Conservation (phyloP, 306 rosid genomes). For the Cercis canadensis region DNA sequence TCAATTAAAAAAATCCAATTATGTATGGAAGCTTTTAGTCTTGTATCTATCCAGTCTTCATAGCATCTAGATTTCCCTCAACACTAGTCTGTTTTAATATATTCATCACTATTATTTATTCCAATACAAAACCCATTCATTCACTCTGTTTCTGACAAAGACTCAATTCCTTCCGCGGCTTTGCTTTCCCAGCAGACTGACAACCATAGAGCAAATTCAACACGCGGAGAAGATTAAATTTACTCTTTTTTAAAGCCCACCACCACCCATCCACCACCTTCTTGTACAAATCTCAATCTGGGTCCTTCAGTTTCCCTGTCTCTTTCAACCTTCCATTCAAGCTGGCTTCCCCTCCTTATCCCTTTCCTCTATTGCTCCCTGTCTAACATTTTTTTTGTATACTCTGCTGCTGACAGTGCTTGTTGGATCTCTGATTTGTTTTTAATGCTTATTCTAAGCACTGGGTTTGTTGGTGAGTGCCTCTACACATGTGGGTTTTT, state of each 20-base stretch:
- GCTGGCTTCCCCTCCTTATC: conserved; percentile 24
- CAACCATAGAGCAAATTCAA: conserved; percentile 29
- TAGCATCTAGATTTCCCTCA: background rate
- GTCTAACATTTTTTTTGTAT: background rate
- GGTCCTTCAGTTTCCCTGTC: conserved; percentile 41
- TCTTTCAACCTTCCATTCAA: conserved; percentile 39
- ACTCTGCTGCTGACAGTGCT: conserved; percentile 54
- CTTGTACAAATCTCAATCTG: conserved; percentile 43
- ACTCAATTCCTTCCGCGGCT: conserved; percentile 55
- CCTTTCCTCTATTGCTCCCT: conserved; percentile 12
- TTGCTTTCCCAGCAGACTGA: conserved; percentile 39
- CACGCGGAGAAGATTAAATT: conserved; percentile 45
- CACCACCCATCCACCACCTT: conserved; percentile 41
- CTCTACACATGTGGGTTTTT: conserved; percentile 60
- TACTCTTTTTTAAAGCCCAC: conserved; percentile 6
- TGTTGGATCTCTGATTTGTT: conserved; percentile 47
- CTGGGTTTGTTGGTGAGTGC: conserved; percentile 57
- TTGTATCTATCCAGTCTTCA: background rate
- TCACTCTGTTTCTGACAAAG: conserved; percentile 47
- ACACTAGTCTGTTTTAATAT: background rate
- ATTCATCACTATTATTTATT: background rate
- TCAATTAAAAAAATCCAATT: background rate
- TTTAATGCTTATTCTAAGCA: conserved; percentile 40
- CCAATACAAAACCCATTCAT: background rate
- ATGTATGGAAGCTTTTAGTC: background rate